Evolutionary conservation across 2,329 filamentous ascomycete genomes (phyloP), one percentile per base, ranked within the genome.

Genomic region (Ceratocystiopsis brevicomis): DNA sequence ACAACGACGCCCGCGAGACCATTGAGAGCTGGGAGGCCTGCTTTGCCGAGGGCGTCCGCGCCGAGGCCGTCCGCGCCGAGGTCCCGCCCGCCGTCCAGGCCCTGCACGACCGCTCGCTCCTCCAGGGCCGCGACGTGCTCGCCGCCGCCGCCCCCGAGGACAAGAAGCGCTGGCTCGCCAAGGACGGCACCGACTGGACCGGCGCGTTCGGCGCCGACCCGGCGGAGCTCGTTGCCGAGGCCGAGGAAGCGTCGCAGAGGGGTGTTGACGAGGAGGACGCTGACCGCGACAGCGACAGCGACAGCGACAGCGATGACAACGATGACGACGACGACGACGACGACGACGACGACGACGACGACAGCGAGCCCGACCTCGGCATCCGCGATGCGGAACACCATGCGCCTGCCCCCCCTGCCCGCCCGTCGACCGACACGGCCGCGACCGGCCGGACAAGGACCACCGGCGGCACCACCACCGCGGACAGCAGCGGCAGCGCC

Each of bases 11-110:
- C 1, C 78, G 88, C 32, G 90, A 96, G 64, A 95, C 87, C 0
- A 93, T 84, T 50, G 88, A 96, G 62, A 82, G 81, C 0, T 96
- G 87, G 85, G 86, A 95, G 59, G 83, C 86, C 0, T 95, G 88
- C 57, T 74, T 81, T 37, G 76, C 85, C 0, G 87, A 96, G 58
- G 88, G 88, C 13, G 83, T 94, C 0, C 76, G 90, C 2, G 61
- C 68, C 14, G 71, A 77, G 44, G 70, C 75, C 25, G 84, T 95
- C 1, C 64, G 71, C 11, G 70, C 76, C 19, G 80, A 92, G 53
- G 66, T 94, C 0, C 83, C 86, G 0, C 73, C 77, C 1, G 62
- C 72, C 12, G 69, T 88, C 0, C 74, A 81, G 57, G 69, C 79
- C 52, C 65, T 94, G 12, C 88, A 96, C 56, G 82, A 93, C 30